Conservation (phyloP, 352 stramenopile genomes). For the Globisporangium nodosum region DNA sequence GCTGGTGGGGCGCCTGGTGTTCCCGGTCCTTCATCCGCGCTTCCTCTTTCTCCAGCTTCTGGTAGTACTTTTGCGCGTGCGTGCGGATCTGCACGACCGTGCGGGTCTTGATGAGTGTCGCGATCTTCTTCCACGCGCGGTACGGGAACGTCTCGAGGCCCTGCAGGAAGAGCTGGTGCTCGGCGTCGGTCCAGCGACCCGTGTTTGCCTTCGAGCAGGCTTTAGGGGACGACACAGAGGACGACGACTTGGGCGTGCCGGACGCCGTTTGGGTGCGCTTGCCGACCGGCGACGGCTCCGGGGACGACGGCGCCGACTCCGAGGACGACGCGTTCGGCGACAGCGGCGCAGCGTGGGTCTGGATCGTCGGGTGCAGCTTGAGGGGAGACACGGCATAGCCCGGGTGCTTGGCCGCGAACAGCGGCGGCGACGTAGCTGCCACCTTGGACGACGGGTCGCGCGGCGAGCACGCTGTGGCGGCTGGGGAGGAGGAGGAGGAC, state of each 20-base stretch:
- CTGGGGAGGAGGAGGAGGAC: constrained; percentile 2
- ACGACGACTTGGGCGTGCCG: constrained; percentile 4
- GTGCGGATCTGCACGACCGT: constrained; percentile 89
- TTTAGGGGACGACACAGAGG: constrained; percentile 20
- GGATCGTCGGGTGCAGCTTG: constrained; percentile 6
- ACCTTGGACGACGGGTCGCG: constrained; percentile 51
- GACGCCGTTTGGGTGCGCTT: constrained; percentile 2
- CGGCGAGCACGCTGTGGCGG: constrained; percentile 35
- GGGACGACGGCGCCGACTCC: constrained; percentile 13
- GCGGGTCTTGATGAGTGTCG: constrained; percentile 91
- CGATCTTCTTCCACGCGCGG: constrained; percentile 91
- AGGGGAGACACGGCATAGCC: constrained; percentile 3
- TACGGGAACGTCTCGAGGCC: constrained; percentile 83
- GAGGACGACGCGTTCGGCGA: neutral
- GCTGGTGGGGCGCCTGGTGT: constrained; percentile 22
- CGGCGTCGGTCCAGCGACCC: constrained; percentile 78
- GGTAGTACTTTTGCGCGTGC: constrained; percentile 88
- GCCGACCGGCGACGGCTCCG: constrained; percentile 5
- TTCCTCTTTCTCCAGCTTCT: constrained; percentile 88
- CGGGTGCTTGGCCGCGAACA: constrained; percentile 8
- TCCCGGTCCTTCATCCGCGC: constrained; percentile 68
- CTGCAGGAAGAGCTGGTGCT: constrained; percentile 88
- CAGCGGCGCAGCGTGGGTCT: constrained; percentile 13
- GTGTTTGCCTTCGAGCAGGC: constrained; percentile 60
- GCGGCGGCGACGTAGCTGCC: constrained; percentile 4